Evolutionary conservation across 1,284 basidiomycete species (phyloP), one percentile per base, ranked within the genome.

Genomic region (Ceratorhiza oryzae-sativae): DNA sequence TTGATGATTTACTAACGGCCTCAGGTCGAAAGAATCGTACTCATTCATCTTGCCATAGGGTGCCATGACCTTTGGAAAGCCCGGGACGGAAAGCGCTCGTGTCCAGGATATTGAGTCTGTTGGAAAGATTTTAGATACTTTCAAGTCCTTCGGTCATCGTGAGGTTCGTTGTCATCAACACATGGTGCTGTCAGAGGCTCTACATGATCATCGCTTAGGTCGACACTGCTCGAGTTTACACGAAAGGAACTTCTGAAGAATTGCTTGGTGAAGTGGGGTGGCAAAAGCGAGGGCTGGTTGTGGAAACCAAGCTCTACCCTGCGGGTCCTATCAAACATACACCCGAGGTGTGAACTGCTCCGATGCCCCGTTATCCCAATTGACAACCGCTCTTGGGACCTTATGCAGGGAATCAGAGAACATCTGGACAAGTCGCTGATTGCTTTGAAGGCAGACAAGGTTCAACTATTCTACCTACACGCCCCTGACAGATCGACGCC

Each of bases 221-320:
- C 45, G 74, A 72, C 23, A 74, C 73, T 20, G 72, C 72, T 60
- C 71, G 83, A 18, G 75, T 83, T 61, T 88, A 88, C 68, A 84
- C 78, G 0, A 81, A 82, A 25, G 85, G 85, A 3, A 87, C 85
- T 0, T 84, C 86, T 0, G 86, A 87, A 76, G 77, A 83, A 76
- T 84, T 84, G 56, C 36, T 39, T 45, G 18, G 46, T 10, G 67
- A 71, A 59, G 67, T 55, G 5, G 67, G 27, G 20, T 71, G 67
- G 67, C 39, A 59, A 25, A 60, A 63, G 32, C 42, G 56, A 12
- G 23, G 46, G 36, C 48, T 12, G 53, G 0, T 71, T 85, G 84
- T 68, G 80, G n/a, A 87, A 5, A 78, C 82, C 2, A 79, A 83
- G 74, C 79, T 87, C 23, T 76, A 85, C 63, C 78, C 86, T 45